phyloP scores from a whole-genome alignment of 2,329 filamentous ascomycete species.

The Amauroascus niger region DNA sequence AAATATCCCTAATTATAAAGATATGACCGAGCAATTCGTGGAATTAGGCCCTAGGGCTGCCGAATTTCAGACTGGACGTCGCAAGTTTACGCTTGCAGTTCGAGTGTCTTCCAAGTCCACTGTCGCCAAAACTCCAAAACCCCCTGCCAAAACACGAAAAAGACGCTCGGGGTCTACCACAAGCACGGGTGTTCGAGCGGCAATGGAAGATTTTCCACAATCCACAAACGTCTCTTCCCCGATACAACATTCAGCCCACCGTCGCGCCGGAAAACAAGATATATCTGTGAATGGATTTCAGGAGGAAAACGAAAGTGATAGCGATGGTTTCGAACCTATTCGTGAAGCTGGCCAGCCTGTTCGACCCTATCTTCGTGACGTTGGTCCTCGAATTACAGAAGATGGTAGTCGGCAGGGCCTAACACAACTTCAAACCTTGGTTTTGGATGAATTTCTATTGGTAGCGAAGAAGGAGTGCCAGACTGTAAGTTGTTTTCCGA shows the following conservation, averaged over 20 bases:
- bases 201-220: constrained; percentile 42
- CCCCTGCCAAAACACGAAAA: background rate
- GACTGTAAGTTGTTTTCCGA: constrained; percentile 26
- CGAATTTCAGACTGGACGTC: constrained; percentile 39
- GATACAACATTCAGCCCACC: constrained; percentile 39
- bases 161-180: constrained; percentile 19
- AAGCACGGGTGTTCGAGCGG: constrained; percentile 27
- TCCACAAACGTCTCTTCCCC: constrained; percentile 62
- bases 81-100: constrained; percentile 45
- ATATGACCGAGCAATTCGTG: constrained; percentile 64
- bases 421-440: constrained; percentile 35
- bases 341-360: constrained; percentile 28
- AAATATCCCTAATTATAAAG: constrained; percentile 53
- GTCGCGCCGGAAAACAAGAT: constrained; percentile 24
- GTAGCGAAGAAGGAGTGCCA: constrained; percentile 37
- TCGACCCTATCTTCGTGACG: constrained; percentile 21
- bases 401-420: constrained; percentile 36
- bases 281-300: constrained; percentile 21
- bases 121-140: constrained; percentile 14
- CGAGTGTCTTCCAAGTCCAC: constrained; percentile 40
- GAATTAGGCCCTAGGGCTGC: constrained; percentile 36
- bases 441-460: constrained; percentile 41
- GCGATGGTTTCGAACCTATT: constrained; percentile 37
- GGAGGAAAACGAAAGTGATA: constrained; percentile 30
- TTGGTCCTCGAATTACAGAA: constrained; percentile 41